Conservation (phyloP, 2,329 filamentous ascomycete species). For the Ophiosphaerella herpotricha region DNA sequence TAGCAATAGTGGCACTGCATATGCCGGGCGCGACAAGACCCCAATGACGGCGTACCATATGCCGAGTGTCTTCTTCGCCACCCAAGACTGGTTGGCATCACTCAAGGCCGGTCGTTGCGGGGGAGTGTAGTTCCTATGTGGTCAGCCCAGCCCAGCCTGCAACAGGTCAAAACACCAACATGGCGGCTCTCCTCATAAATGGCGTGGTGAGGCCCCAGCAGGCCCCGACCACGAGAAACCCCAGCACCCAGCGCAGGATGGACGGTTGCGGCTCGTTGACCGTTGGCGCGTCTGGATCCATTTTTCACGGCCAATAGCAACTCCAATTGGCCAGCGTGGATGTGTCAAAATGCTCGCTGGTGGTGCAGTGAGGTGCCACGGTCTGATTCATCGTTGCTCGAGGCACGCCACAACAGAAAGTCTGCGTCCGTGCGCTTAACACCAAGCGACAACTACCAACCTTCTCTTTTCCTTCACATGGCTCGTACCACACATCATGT, state of each 20-base stretch:
- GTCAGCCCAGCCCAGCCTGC: constrained; percentile 2
- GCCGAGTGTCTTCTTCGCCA: constrained; percentile 66
- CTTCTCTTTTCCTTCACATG: too few species aligned
- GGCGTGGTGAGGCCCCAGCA: constrained; percentile 90
- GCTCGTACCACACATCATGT: too few species aligned
- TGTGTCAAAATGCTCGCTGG: too few species aligned
- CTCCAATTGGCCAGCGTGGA: too few species aligned
- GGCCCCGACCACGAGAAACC: constrained; percentile 86
- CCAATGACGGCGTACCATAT: constrained; percentile 77
- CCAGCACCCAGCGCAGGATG: constrained; percentile 80
- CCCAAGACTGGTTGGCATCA: constrained; percentile 57
- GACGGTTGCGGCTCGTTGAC: constrained; percentile 40
- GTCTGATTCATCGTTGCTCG: too few species aligned
- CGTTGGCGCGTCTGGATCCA: constrained; percentile 38
- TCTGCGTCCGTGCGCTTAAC: background rate
- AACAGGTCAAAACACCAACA: constrained; percentile 35
- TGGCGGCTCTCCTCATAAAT: constrained; percentile 87
- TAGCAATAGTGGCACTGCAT: constrained; percentile 80
- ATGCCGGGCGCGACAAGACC: constrained; percentile 77
- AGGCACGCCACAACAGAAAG: too few species aligned
- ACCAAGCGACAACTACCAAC: background rate
- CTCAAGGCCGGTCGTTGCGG: constrained; percentile 39
- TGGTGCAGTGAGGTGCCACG: background rate
- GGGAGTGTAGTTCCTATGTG: constrained; percentile 63
- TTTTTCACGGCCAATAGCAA: constrained; percentile 6